These are phyloP conservation scores for Umbellularia californica DNA, from an alignment of 164 flowering plant species.

Conservation along the genomic window DNA sequence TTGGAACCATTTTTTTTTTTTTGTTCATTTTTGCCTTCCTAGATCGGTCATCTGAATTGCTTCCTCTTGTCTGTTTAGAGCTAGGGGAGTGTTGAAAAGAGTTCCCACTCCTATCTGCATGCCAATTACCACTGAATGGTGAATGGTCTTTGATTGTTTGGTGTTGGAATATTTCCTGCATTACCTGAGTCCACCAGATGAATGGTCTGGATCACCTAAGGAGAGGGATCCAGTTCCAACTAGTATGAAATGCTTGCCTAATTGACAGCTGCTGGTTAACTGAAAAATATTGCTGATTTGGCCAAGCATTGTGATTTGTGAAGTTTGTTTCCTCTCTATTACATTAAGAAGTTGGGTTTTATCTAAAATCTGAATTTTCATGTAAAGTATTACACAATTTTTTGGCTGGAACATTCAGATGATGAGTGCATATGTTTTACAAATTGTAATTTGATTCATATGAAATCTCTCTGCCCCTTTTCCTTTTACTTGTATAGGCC, in stretches of 20 bases:
- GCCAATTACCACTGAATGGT: not conserved
- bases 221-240: not conserved
- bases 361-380: no score
- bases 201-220: not conserved
- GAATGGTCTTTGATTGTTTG: not conserved
- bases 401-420: no score
- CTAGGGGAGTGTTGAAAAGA: no score
- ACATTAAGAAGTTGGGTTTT: not conserved
- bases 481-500: constrained; percentile 45
- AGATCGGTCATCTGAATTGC: no score
- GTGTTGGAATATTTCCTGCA: not conserved
- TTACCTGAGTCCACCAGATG: not conserved
- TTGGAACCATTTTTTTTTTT: no score
- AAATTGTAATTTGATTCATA: no score
- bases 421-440: no score
- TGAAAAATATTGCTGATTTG: not conserved
- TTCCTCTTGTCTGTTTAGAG: no score
- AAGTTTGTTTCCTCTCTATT: not conserved
- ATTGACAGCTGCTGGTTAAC: not conserved
- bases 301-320: not conserved
- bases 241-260: not conserved
- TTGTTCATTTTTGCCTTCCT: no score
- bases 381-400: no score
- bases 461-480: not conserved
- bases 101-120: not conserved